phyloP scores from a whole-genome alignment of 192 early-diverging fungal genomes.

The Umbelopsis sp. region DNA sequence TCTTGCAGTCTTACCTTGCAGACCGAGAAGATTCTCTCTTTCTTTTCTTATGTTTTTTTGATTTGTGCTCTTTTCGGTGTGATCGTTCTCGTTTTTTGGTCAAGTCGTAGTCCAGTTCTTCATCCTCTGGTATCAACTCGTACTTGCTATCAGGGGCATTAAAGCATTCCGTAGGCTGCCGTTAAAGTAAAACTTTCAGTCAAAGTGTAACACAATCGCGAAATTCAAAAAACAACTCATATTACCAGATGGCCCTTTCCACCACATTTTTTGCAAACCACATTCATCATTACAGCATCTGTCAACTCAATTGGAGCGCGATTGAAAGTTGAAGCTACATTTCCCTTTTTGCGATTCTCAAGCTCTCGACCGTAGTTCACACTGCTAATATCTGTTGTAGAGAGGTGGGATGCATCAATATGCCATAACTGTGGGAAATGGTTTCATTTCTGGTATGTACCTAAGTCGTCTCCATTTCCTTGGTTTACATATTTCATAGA shows the following conservation, averaged over 20 bases:
- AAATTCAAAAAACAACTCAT: conserved; percentile 13
- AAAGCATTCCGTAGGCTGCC: conserved; percentile 16
- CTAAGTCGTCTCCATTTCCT: conserved; percentile 42
- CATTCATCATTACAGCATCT: conserved; percentile 39
- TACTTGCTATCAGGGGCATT: conserved; percentile 35
- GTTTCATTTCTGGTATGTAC: conserved; percentile 11
- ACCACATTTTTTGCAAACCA: conserved; percentile 44
- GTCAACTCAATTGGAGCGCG: conserved; percentile 40
- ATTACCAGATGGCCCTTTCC: conserved; percentile 41
- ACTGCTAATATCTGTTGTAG: conserved; percentile 31
- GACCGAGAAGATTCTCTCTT: conserved; percentile 34
- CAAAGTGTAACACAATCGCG: not conserved
- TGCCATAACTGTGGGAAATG: not conserved
- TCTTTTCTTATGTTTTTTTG: conserved; percentile 54
- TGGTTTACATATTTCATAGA: conserved; percentile 50
- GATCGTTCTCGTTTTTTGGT: not conserved
- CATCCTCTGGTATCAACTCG: conserved; percentile 36
- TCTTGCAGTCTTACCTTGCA: not conserved
- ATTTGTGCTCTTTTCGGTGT: conserved; percentile 21
- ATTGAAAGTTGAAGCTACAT: conserved; percentile 33
- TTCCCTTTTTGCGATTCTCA: conserved; percentile 30
- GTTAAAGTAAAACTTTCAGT: not conserved
- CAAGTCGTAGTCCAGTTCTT: conserved; percentile 10
- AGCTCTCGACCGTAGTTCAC: conserved; percentile 32
- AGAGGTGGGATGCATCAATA: too few species aligned